Evolutionary conservation across 768 basidiomycete species (phyloP), one percentile per base, ranked within the genome.

Genomic region (Tulasnella sp.): DNA sequence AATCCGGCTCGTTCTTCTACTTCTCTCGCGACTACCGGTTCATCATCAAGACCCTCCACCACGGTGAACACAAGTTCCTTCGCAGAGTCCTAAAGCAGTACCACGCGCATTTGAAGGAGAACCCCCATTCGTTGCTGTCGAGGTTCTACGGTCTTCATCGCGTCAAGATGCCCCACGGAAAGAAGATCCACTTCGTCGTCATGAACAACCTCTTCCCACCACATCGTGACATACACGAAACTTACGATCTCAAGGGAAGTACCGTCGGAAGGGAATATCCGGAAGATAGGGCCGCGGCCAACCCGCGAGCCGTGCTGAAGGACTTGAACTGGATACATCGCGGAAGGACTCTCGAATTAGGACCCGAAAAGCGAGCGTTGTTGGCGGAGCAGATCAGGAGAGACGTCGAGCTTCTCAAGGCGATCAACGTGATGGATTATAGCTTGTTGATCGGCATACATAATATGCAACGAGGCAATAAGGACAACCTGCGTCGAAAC

Each of bases 121-220:
- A 98, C 80, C 97, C 97, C 0, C 95, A 98, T 78, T 97, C 95
- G 0, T 83, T 98, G 1, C 81, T 99, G 5, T 94, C 92, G 8
- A 85, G 97, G 26, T 98, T 99, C 80, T 99, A 98, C 79, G 97
- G 97, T 9, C 84, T 99, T 12, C 97, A 99, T 78, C 90, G 97
- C 71, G 97, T 99, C 73, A 99, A 99, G 82, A 86, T 99, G 0
- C 97, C 97, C 0, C 85, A 86, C 40, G 97, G 97, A 0, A 83
- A 86, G 62, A 99, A 99, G 82, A 99, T 99, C 69, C 97, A 99
- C 79, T 99, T 99, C 78, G 94, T 98, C 71, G 97, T 99, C 81
- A 98, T 98, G 95, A 99, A 98, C 83, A 99, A 99, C 79, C 85
- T 99, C 35, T 98, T 99, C 81, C 96, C 97, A 0, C 90, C 97